Base-by-base conservation (phyloP, 2,329 filamentous ascomycete species). In the Claviceps purpurea region DNA sequence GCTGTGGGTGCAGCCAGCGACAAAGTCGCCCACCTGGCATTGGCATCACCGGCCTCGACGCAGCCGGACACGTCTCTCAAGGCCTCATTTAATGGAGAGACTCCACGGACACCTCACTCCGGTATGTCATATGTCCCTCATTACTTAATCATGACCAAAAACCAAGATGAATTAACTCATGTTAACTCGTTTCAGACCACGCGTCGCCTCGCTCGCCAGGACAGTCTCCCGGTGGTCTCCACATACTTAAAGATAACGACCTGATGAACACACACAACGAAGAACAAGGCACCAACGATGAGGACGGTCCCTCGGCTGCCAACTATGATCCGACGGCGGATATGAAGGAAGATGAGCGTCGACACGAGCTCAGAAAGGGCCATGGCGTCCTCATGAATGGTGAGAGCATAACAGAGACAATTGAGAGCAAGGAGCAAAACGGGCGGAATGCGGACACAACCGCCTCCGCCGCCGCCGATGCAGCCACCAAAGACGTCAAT, bases 321-420 rank as follows among this genome's bases (percentile, higher is more conserved):
- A 88, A 95, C 66, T 95, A 95, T 64, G 88, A 95, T 62, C 90
- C 90, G 1, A 93, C 84, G 1, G 75, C 83, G 58, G 90, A 96
- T 63, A 93, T 91, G 86, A 76, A 85, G 64, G 87, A 94, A 65
- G 89, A 95, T 59, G 81, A 82, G 60, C 75, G 81, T 54, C 81
- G 84, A 52, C 81, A 87, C 60, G 82, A 83, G 57, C 74, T 81
- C 59, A 78, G 82, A 54, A 75, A 81, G 55, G 75, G 76, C 50
- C 77, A 79, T 52, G 73, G 71, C 38, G 68, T 70, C n/a, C 63
- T 76, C 30, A 34, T 34, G 49, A 73, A 77, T 54, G 73, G 73
- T 53, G 71, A 75, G 57, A 63, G 20, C 41, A 51, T 51, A 49
- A 42, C 52, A 10, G 52, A 52, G 42, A 52, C 47, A 11, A 52